A percentile compares a stretch with the other conserved stretches of the same genome.
Evolutionary conservation across 139 green algal genomes (phyloP).

Genomic region (Deuterostichococcus epilithicus): DNA sequence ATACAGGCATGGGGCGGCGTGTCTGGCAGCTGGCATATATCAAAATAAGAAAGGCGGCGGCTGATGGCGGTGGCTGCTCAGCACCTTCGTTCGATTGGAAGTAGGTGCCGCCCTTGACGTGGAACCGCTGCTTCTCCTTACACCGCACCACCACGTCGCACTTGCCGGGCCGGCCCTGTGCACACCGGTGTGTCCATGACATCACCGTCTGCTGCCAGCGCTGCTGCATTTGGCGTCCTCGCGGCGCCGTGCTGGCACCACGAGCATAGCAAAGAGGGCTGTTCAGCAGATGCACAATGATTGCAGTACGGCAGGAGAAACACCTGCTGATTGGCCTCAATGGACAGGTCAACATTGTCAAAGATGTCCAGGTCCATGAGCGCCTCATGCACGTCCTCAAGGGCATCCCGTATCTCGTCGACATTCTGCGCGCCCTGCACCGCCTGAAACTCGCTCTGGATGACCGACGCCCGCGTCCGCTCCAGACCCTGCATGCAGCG

Average conservation of each 20-base stretch:
- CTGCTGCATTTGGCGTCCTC: too few relatives aligned
- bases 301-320: neutral
- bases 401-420: constrained; percentile 56
- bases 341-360: constrained; percentile 45
- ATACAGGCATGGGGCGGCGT: too few relatives aligned
- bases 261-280: too few relatives aligned
- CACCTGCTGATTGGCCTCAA: constrained; percentile 46
- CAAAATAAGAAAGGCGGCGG: too few relatives aligned
- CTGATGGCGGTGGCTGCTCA: too few relatives aligned
- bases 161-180: neutral
- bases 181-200: too few relatives aligned
- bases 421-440: constrained; percentile 46
- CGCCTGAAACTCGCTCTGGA: constrained; percentile 30
- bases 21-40: too few relatives aligned
- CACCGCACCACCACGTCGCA: neutral
- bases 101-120: constrained; percentile 58
- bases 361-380: constrained; percentile 66
- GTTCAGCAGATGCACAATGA: too few relatives aligned
- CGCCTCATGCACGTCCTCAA: constrained; percentile 44
- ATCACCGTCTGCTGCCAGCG: too few relatives aligned
- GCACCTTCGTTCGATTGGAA: constrained; percentile 45
- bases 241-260: too few relatives aligned
- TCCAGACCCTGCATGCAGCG: constrained; percentile 23
- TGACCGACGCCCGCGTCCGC: constrained; percentile 30
- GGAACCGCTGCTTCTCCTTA: constrained; percentile 50